Evolutionary conservation across 345 rosid species (phyloP), one percentile per base, ranked within the genome.

Genomic region (Brassica nigra): DNA sequence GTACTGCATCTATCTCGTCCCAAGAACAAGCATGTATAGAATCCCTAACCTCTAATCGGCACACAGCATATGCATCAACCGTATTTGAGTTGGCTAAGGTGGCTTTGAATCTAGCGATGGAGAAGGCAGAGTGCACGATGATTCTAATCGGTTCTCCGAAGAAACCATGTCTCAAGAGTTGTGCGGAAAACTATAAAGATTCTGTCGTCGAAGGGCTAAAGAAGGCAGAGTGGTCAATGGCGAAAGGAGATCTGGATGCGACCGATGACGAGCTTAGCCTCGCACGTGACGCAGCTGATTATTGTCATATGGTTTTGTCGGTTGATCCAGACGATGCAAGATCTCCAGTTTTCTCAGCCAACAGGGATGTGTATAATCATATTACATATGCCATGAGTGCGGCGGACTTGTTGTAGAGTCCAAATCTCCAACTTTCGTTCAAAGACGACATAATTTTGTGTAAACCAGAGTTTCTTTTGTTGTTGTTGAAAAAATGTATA

Each of bases 161-260:
- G 61, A 80, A 80, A 18, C 76, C 83, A 23, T 75, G 80, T 71
- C 75, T 70, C 57, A 80, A 80, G 42, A 80, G 83, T 70, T 80
- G 83, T 65, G 71, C 67, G 0, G 83, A 80, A 23, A 80, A 76
- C 39, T 75, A 80, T 65, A 65, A 10, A 1, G 80, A 70, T 62
- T 23, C 8, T 68, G 73, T 80, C 1, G 33, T 70, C 0, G 63
- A 75, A n/a, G 80, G 80, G 34, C 8, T 80, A 30, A 76, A 15
- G 20, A 75, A 70, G 27, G 83, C 83, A 58, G 11, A 4, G 9
- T 14, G 6, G 68, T 80, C 44, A 4, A 39, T 70, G 8, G 72
- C 10, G 4, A 75, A 75, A 39, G 73, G 72, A 57, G 20, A 80
- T 6, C 8, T 80, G 23, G 80, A 80, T 29, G 79, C 54, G 3